phyloP scores from a whole-genome alignment of 1,139 yeast species.

The Magnusiomyces magnusii region DNA sequence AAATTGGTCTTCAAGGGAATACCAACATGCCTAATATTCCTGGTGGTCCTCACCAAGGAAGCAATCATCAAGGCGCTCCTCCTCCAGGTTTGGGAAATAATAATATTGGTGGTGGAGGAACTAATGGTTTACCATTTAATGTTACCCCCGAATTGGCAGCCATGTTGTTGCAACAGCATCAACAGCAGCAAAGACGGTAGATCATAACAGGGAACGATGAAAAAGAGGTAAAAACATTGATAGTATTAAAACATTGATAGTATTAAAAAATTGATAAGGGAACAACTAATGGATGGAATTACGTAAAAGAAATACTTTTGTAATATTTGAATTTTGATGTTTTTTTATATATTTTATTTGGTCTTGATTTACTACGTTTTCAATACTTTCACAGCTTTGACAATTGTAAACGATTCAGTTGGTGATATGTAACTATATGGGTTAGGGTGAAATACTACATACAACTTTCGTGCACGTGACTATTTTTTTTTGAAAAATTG shows the following conservation, averaged over 20 bases:
- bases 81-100: background rate
- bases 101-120: background rate
- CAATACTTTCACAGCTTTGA: background rate
- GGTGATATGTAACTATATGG: background rate
- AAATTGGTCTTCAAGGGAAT: background rate
- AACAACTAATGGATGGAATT: too few relatives aligned
- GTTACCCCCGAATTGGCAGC: constrained; percentile 6
- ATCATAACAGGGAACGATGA: too few relatives aligned
- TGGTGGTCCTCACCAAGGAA: background rate
- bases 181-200: constrained; percentile 1
- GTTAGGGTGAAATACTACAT: background rate
- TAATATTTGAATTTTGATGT: too few relatives aligned
- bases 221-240: too few relatives aligned
- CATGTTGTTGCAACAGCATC: constrained; percentile 3
- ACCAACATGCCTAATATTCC: background rate
- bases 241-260: too few relatives aligned
- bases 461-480: background rate
- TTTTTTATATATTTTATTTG: too few relatives aligned
- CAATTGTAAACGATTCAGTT: background rate
- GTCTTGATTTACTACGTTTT: too few relatives aligned
- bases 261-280: too few relatives aligned
- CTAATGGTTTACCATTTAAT: constrained; percentile 3
- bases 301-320: too few relatives aligned
- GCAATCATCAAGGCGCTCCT: background rate
- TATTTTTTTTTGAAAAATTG: background rate